These are phyloP conservation scores for Gypsophila paniculata DNA, from an alignment of 179 eudicot species.

Conservation along the genomic window DNA sequence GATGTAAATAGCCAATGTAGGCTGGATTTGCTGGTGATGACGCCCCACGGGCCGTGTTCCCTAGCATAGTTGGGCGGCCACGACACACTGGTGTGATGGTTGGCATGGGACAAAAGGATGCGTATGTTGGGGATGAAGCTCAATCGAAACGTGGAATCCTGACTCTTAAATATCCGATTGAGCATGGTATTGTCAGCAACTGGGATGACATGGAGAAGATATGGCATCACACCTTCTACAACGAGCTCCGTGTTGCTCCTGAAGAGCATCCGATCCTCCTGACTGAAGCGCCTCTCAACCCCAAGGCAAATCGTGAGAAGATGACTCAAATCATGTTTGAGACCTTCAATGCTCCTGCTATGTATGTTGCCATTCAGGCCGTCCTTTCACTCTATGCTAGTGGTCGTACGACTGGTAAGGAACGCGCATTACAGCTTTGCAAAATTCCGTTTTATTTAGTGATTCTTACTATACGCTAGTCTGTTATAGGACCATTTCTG, in stretches of 20 bases:
- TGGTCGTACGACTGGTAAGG: conserved; percentile 43
- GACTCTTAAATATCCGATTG: conserved; percentile 72
- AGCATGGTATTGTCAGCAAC: conserved; percentile 81
- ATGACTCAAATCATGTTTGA: conserved; percentile 43
- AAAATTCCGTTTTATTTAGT: neutral
- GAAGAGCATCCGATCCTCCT: conserved; percentile 66
- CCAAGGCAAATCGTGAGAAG: conserved; percentile 40
- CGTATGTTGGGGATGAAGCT: conserved; percentile 40
- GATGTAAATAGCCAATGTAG: conserved; percentile 18
- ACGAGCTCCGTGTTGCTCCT: conserved; percentile 89
- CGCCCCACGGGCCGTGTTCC: conserved; percentile 40
- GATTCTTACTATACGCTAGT: neutral
- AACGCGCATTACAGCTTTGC: neutral
- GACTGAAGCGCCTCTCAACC: conserved; percentile 42
- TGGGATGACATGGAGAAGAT: conserved; percentile 96
- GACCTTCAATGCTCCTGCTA: conserved; percentile 43
- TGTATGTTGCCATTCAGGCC: conserved; percentile 43
- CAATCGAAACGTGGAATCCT: conserved; percentile 37
- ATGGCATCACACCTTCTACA: conserved; percentile 86
- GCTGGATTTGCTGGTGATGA: conserved; percentile 44
- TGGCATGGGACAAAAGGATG: conserved; percentile 40
- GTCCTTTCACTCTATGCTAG: conserved; percentile 43
- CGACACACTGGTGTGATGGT: conserved; percentile 42
- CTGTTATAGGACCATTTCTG: neutral
- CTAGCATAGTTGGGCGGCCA: conserved; percentile 38